Percentiles rank a stretch among this genome's conserved stretches.
Evolutionary conservation across 345 rosid species (phyloP).

Genomic region (Carallia pectinifolia): DNA sequence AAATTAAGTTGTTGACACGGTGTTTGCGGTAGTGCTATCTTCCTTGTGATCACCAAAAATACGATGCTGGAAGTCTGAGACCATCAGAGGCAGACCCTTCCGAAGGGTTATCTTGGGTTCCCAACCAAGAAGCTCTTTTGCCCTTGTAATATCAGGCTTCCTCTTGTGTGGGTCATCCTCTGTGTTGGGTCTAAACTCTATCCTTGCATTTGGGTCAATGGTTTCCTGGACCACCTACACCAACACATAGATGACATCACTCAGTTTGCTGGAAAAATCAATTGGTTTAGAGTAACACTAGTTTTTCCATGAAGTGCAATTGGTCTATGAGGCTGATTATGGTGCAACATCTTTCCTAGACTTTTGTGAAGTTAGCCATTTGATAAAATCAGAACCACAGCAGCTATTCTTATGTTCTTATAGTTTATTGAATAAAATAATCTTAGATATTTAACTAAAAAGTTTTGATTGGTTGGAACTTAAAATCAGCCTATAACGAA

Average conservation of each 20-base stretch:
- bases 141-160: slow-evolving; percentile 90
- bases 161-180: slow-evolving; percentile 99
- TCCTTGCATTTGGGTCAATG: slow-evolving; percentile 87
- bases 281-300: not conserved
- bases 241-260: slow-evolving; percentile 5
- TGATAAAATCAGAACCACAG: no score
- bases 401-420: no score
- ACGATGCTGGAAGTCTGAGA: slow-evolving; percentile 86
- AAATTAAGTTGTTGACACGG: slow-evolving; percentile 37
- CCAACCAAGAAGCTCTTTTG: slow-evolving; percentile 91
- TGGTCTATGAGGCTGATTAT: not conserved
- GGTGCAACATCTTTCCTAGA: no score
- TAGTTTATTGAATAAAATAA: no score
- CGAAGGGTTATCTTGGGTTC: slow-evolving; percentile 85
- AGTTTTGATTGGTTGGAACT: no score
- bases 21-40: slow-evolving; percentile 31
- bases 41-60: slow-evolving; percentile 90
- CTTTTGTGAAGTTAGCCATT: no score
- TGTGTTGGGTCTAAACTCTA: slow-evolving; percentile 92
- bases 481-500: no score
- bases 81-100: slow-evolving; percentile 92
- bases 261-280: not conserved
- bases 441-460: no score
- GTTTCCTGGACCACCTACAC: slow-evolving; percentile 93
- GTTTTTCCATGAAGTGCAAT: not conserved